Evolutionary conservation across 2,329 filamentous ascomycete genomes (phyloP).

Genomic region (Aureobasidium sp.): DNA sequence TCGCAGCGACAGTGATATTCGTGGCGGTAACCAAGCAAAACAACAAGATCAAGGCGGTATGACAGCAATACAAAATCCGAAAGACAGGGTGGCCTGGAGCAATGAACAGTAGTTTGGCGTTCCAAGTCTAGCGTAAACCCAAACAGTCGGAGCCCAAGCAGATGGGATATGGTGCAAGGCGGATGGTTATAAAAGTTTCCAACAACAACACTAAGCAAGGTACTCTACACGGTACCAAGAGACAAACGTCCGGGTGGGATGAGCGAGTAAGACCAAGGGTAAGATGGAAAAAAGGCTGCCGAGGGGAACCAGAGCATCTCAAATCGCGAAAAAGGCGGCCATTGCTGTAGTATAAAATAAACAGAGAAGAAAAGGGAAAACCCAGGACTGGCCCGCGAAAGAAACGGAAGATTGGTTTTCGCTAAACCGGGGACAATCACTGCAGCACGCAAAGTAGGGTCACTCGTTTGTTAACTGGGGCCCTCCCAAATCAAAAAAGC

Average conservation of each 20-base stretch:
- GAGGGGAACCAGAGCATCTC: neutral
- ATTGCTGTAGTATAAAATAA: neutral
- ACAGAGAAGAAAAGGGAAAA: neutral
- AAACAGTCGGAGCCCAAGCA: neutral
- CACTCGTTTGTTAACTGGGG: neutral
- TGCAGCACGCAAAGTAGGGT: neutral
- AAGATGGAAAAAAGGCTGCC: neutral
- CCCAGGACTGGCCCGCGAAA: neutral
- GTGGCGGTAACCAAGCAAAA: neutral
- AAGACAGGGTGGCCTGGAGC: neutral
- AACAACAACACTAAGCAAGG: neutral
- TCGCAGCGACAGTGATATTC: neutral
- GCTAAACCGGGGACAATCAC: slow-evolving; percentile 1
- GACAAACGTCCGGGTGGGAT: neutral
- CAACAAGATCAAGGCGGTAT: neutral
- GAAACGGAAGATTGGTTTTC: neutral
- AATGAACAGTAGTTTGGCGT: neutral
- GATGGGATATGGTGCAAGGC: neutral
- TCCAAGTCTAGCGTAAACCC: neutral
- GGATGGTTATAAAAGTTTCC: neutral
- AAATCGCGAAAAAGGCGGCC: neutral
- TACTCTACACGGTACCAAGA: neutral
- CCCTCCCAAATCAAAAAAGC: slow-evolving; percentile 7
- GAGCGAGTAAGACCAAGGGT: slow-evolving; percentile 1
- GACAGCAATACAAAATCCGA: neutral